Evolutionary conservation across 1,284 basidiomycete genomes (phyloP).

Genomic region (Wolfiporia cocos): DNA sequence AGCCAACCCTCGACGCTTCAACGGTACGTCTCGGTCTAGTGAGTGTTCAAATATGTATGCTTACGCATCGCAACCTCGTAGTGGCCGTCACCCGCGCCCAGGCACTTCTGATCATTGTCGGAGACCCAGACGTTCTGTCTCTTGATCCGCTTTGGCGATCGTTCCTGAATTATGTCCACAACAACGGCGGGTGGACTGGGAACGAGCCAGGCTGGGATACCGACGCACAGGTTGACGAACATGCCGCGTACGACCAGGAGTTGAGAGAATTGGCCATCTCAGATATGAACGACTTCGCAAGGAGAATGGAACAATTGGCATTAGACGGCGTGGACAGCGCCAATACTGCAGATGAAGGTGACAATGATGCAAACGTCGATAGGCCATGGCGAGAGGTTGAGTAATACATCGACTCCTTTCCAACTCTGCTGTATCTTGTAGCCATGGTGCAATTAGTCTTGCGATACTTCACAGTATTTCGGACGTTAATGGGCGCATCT

Average conservation of each 20-base stretch:
- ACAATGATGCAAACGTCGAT: constrained; percentile 40
- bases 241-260: constrained; percentile 20
- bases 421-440: no score
- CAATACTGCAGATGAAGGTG: constrained; percentile 25
- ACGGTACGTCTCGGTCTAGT: constrained; percentile 43
- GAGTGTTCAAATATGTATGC: no score
- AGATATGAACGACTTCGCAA: constrained; percentile 48
- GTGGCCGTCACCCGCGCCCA: constrained; percentile 54
- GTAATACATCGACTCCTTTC: no score
- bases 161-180: constrained; percentile 46
- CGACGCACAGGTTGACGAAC: constrained; percentile 15
- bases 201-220: constrained; percentile 42
- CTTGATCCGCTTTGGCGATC: constrained; percentile 52
- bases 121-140: constrained; percentile 46
- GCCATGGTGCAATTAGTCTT: no score
- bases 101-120: constrained; percentile 49
- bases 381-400: constrained; percentile 44
- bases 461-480: no score
- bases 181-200: constrained; percentile 45
- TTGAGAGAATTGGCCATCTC: constrained; percentile 22
- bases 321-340: constrained; percentile 29
- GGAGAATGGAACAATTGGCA: constrained; percentile 39
- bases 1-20: constrained; percentile 55
- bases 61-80: constrained; percentile 17
- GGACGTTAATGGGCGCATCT: no score